A percentile compares a stretch with the other conserved stretches of the same genome.
These are phyloP conservation scores for Rhynchospora pubera DNA, from an alignment of 176 grass and related monocot genomes.

Conservation along the genomic window DNA sequence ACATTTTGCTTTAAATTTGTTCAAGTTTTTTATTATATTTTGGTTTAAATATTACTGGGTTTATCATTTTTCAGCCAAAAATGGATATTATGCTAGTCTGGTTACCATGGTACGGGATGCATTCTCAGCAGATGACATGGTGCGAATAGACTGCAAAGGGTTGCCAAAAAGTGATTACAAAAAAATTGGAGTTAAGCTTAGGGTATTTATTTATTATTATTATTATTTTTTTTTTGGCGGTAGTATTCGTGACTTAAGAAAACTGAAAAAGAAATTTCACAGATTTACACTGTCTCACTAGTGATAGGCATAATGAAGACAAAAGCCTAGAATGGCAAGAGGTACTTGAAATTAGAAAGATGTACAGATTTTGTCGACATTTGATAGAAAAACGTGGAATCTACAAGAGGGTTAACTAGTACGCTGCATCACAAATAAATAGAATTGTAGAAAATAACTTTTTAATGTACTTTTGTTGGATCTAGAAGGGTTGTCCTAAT, in stretches of 20 bases:
- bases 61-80: constrained; percentile 59
- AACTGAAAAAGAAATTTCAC: background rate
- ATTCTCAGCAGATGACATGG: constrained; percentile 56
- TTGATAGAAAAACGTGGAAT: background rate
- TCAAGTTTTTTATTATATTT: constrained; percentile 5
- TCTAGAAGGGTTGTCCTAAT: background rate
- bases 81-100: constrained; percentile 73
- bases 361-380: no score
- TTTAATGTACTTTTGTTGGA: background rate
- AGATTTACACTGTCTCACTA: background rate
- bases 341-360: background rate
- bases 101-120: constrained; percentile 70
- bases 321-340: background rate
- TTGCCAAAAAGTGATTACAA: constrained; percentile 71
- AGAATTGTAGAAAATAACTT: background rate
- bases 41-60: background rate
- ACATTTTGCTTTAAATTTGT: background rate
- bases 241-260: background rate
- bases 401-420: background rate
- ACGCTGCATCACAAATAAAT: background rate
- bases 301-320: background rate
- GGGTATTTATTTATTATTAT: constrained; percentile 33
- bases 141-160: constrained; percentile 71
- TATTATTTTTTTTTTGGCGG: constrained; percentile 8
- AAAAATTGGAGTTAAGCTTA: constrained; percentile 94